Conservation (phyloP, 148 eudicot species). For the Rhododendron williamsianum region DNA sequence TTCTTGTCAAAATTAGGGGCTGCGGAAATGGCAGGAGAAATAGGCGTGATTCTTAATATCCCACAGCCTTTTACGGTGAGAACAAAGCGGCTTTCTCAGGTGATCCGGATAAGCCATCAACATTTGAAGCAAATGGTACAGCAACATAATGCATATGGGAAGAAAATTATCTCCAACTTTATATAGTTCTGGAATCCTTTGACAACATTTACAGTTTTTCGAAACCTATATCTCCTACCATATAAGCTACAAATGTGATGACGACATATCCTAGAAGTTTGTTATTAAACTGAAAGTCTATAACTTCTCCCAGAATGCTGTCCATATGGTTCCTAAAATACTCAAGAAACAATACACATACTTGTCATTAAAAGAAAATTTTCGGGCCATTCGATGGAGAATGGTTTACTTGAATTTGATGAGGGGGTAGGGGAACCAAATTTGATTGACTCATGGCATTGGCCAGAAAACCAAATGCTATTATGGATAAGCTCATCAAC, state of each 20-base stretch:
- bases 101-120: constrained; percentile 47
- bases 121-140: constrained; percentile 46
- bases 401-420: not conserved
- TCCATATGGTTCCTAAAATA: not conserved
- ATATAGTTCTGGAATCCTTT: constrained; percentile 29
- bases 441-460: not conserved
- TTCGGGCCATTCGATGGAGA: not conserved
- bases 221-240: not conserved
- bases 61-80: constrained; percentile 60
- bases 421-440: not conserved
- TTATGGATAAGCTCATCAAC: not conserved
- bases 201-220: not conserved
- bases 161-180: constrained; percentile 38
- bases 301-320: not conserved
- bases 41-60: constrained; percentile 25
- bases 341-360: not conserved
- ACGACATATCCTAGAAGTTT: not conserved
- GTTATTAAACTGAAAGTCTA: not conserved
- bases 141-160: constrained; percentile 34
- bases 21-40: constrained; percentile 23
- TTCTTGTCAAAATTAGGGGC: constrained; percentile 31
- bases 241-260: not conserved
- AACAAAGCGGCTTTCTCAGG: constrained; percentile 56
- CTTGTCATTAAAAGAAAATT: not conserved
- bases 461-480: not conserved